Percentiles rank a stretch among this genome's conserved stretches.
phyloP scores from a whole-genome alignment of 345 rosid genomes.

The Acer saccharum region DNA sequence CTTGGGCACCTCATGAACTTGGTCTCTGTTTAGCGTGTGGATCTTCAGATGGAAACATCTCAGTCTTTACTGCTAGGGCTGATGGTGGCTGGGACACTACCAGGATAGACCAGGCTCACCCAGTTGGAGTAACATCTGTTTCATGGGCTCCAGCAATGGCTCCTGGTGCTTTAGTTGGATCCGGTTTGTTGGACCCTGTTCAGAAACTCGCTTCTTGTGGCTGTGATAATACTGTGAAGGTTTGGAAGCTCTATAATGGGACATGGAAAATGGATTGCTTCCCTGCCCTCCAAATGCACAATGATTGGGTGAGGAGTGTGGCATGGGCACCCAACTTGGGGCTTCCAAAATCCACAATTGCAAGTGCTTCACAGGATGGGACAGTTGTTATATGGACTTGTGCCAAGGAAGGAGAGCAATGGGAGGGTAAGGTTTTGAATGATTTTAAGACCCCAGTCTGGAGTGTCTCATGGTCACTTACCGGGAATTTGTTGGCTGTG shows the following conservation, averaged over 20 bases:
- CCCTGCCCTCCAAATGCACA: slow-evolving; percentile 19
- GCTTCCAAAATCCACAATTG: slow-evolving; percentile 21
- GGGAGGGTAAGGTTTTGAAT: slow-evolving; percentile 22
- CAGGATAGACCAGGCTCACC: slow-evolving; percentile 18
- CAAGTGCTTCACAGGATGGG: slow-evolving; percentile 22
- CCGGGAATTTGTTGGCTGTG: slow-evolving; percentile 21
- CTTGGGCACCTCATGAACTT: slow-evolving; percentile 22
- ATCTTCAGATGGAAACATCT: slow-evolving; percentile 19
- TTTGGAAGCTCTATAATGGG: slow-evolving; percentile 14
- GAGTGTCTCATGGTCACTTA: slow-evolving; percentile 22
- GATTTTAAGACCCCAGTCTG: slow-evolving; percentile 19
- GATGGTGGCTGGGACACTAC: slow-evolving; percentile 20
- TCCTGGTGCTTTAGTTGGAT: slow-evolving; percentile 19
- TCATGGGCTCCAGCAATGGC: slow-evolving; percentile 23
- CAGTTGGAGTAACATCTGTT: slow-evolving; percentile 19
- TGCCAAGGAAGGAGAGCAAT: slow-evolving; percentile 17
- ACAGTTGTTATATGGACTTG: slow-evolving; percentile 21
- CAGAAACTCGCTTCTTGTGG: slow-evolving; percentile 16
- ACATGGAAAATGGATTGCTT: slow-evolving; percentile 19
- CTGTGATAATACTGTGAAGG: slow-evolving; percentile 20
- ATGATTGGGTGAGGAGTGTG: slow-evolving; percentile 20
- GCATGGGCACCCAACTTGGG: slow-evolving; percentile 26
- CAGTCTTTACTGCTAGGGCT: slow-evolving; percentile 12
- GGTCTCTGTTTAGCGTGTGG: slow-evolving; percentile 22
- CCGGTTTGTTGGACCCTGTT: slow-evolving; percentile 17